Percentiles rank a stretch among this genome's conserved stretches.
Evolutionary conservation across 2,329 filamentous ascomycete species (phyloP).

Genomic region (Ascochyta rabiei): DNA sequence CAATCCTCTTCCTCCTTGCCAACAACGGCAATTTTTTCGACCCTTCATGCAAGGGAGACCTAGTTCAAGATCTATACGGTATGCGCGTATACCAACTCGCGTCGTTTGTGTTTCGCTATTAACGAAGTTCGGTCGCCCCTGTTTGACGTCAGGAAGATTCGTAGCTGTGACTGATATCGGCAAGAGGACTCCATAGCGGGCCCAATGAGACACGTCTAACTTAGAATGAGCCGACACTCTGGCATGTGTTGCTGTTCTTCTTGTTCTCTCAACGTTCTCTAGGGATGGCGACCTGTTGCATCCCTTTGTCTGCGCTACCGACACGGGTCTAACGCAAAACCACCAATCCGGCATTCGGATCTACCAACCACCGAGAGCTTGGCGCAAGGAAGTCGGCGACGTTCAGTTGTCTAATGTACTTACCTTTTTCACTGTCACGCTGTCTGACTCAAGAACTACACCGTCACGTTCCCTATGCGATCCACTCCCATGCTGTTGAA

Average conservation of each 20-base stretch:
- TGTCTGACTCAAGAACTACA: not conserved
- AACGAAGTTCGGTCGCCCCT: constrained; percentile 2
- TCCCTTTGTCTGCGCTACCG: constrained; percentile 8
- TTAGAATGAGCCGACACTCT: not conserved
- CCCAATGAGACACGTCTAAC: constrained; percentile 3
- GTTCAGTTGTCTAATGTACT: not conserved
- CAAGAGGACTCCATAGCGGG: not conserved
- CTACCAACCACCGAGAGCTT: constrained; percentile 3
- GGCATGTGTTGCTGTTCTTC: constrained; percentile 1
- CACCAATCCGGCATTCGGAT: not conserved
- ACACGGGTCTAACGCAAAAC: constrained; percentile 3
- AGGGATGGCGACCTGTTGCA: not conserved
- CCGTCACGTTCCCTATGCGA: not conserved
- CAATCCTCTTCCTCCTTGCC: not conserved
- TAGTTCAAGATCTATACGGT: not conserved
- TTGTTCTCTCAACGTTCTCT: constrained; percentile 3
- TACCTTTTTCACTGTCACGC: not conserved
- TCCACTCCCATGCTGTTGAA: not conserved
- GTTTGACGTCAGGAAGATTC: constrained; percentile 1
- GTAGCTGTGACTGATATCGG: not conserved
- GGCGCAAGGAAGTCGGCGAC: constrained; percentile 12
- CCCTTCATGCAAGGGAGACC: too few species aligned
- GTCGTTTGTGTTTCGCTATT: not conserved
- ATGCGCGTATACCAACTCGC: not conserved
- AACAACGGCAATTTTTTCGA: not conserved